Evolutionary conservation across 345 rosid species (phyloP), one percentile per base, ranked within the genome.

Genomic region (Gossypium australe): DNA sequence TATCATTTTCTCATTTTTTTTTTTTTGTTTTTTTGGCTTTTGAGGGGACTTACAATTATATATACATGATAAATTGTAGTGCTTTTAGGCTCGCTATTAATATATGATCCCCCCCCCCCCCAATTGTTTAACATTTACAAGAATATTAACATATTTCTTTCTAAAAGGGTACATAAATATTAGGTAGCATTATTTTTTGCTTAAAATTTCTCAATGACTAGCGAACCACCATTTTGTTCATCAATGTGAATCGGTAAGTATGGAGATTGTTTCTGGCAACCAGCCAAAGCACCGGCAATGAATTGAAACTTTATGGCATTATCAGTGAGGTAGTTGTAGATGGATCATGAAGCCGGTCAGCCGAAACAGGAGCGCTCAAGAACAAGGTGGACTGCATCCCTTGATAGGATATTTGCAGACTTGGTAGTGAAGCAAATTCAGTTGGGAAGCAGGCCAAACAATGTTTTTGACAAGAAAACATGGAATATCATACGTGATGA

Each of bases 361-460:
- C 82, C 71, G 29, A 89, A 89, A 89, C 90, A 81, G 70, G 91
- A 92, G 49, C 84, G 93, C 12, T 80, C 84, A 16, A 83, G 94
- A 75, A 87, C 86, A 47, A 80, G 91, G 85, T 92, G 97, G 97
- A 88, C 94, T 1, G 78, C 86, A 6, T 76, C 79, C 43, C 85
- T 84, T 7, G 97, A 93, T 82, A 90, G 72, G 84, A 78, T 87
- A 65, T 89, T 90, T 43, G 93, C 93, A 5, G 94, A 93, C 82
- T 78, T 91, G 78, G 87, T 93, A 16, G 87, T 91, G 22, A 84
- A 84, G 72, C 97, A 91, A 80, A 93, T 93, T 77, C 85, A 81
- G 56, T 76, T 77, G 56, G 97, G 97, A 10, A 89, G 85, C 75
- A 86, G 93, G 48, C 90, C 86, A 8, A 87, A 89, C 81, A 82